Conservation (phyloP, 805 yeast species). For the Suhomyces xylopsoci region DNA sequence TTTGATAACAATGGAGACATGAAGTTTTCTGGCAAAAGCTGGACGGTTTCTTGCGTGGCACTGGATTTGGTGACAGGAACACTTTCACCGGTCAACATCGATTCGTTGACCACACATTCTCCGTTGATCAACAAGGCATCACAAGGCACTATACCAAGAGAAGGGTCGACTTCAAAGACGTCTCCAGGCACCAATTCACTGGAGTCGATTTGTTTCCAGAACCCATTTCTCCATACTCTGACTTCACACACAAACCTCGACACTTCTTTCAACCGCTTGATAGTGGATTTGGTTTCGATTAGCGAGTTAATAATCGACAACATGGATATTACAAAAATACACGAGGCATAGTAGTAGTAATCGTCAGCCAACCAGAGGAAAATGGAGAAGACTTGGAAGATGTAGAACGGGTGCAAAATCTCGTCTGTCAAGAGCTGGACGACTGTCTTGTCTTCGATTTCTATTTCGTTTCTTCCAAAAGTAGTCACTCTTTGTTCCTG, state of each 20-base stretch:
- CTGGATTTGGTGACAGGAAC: conserved; percentile 88
- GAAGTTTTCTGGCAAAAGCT: conserved; percentile 55
- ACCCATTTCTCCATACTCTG: conserved; percentile 87
- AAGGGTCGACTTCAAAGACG: conserved; percentile 87
- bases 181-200: conserved; percentile 93
- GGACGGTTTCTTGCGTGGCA: conserved; percentile 60
- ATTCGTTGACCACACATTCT: conserved; percentile 94
- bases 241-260: conserved; percentile 76
- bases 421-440: conserved; percentile 73
- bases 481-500: conserved; percentile 68
- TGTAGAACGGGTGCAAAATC: conserved; percentile 90
- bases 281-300: conserved; percentile 77
- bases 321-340: conserved; percentile 84
- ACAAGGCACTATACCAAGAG: conserved; percentile 72
- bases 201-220: conserved; percentile 81
- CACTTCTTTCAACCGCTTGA: conserved; percentile 67
- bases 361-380: conserved; percentile 89
- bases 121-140: conserved; percentile 87
- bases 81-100: conserved; percentile 97
- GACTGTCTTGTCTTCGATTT: conserved; percentile 69
- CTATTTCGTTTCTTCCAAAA: conserved; percentile 75
- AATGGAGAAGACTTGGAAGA: conserved; percentile 91
- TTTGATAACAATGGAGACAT: conserved; percentile 65
- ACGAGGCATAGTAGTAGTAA: conserved; percentile 89
- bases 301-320: conserved; percentile 77